Base-by-base conservation (phyloP, 148 eudicot species). In the Vaccinium corymbosum region DNA sequence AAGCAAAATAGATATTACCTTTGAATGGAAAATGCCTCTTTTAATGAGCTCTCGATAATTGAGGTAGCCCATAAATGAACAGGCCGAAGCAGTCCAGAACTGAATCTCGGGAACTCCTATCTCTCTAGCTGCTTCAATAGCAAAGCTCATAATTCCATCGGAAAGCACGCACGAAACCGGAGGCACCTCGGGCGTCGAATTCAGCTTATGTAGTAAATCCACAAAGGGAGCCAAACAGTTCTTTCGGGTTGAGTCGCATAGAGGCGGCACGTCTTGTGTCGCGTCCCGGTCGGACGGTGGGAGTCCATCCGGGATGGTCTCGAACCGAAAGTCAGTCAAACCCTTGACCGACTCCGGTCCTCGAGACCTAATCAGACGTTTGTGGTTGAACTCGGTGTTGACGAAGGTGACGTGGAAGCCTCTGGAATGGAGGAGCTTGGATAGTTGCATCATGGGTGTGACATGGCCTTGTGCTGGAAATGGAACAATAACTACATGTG, bases 21-120 rank as follows among this genome's bases (percentile, higher is more conserved):
- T 81, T 48, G 1, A 81, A 64, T 6, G 75, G 83, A 25, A 46
- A 62, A 81, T 81, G 75, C 83, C 75, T 81, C 83, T 62, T 22
- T 15, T 62, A 53, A 64, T 25, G 75, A 81, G 38, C 64, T 81
- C 83, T n/a, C 57, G 56, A 27, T 13, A 81, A 46, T 49, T 17
- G 20, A 81, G 74, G 55, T 81, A 81, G 4, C 83, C 83, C 42
- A 81, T 62, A 38, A 81, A 22, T 2, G 83, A 64, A 64, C 83
- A 81, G 3, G 75, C 83, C 42, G 83, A 81, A 14, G 83, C 83
- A 46, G 83, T 81, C 83, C 83, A 81, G 5, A 81, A 64, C 20
- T 81, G 83, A 48, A 48, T 75, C 75, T 81, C 75, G 7, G 75
- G 74, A 64, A 81, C 42, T 3, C 74, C 56, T 0, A 81, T 2